Percentiles rank a stretch among this genome's conserved stretches.
Conservation (phyloP, 345 rosid species). For the Eucalyptus curtisii region DNA sequence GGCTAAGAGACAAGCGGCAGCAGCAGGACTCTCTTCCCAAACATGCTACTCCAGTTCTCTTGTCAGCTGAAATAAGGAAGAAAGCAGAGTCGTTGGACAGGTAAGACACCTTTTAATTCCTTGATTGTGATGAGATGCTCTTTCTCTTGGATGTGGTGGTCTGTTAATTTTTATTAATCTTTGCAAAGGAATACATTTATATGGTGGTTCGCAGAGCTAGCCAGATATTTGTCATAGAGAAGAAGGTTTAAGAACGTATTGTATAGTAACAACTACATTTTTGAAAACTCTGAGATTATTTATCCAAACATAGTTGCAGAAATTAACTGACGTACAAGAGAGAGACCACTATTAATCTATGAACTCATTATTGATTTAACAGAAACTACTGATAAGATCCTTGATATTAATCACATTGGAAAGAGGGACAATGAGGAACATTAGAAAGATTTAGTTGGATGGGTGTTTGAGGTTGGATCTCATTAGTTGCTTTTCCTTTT, state of each 20-base stretch:
- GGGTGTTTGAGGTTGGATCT: not conserved
- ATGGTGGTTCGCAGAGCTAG: not conserved
- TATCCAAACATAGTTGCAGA: not conserved
- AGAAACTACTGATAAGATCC: not conserved
- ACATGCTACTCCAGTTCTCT: slow-evolving; percentile 47
- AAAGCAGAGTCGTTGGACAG: slow-evolving; percentile 80
- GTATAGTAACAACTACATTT: not conserved
- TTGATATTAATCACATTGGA: not conserved
- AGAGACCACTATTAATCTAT: not conserved
- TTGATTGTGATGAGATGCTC: not conserved
- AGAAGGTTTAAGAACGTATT: not conserved
- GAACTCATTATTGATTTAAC: not conserved
- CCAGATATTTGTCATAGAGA: not conserved
- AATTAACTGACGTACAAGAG: not conserved
- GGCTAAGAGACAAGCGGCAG: slow-evolving; percentile 76
- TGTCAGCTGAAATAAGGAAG: slow-evolving; percentile 67
- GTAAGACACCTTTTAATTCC: slow-evolving; percentile 11
- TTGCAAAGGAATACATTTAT: not conserved
- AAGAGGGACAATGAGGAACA: not conserved
- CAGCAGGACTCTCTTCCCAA: slow-evolving; percentile 81
- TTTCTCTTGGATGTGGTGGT: not conserved
- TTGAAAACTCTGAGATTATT: not conserved
- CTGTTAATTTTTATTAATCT: not conserved
- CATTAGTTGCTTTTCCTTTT: not conserved
- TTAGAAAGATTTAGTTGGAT: not conserved